Base-by-base conservation (phyloP, 352 stramenopile genomes). In the Phytopythium boreale region DNA sequence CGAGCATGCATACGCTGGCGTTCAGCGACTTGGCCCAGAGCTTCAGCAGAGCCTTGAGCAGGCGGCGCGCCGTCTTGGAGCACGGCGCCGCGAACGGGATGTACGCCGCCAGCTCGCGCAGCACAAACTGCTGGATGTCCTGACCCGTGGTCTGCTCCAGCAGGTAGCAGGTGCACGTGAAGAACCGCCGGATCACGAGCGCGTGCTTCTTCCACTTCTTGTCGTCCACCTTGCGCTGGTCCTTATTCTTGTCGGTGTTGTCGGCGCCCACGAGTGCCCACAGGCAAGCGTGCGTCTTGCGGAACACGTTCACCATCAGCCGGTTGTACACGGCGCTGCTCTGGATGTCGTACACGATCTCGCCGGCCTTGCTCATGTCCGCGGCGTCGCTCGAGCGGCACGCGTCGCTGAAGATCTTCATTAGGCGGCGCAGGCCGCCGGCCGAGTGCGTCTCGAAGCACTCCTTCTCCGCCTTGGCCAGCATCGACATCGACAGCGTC, bases 241-340 rank as follows among this genome's bases (percentile, higher is more conserved):
- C 44, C 19, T 68, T 71, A 6, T 74, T 61, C 5, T 60, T 63
- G 10, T 75, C 47, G 15, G 63, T 62, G 47, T 36, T 41, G 11
- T 69, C 68, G 22, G 83, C 66, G 68, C 43, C 75, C 63, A 98
- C 81, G 34, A 98, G 85, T 59, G 81, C 80, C 47, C 81, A 63
- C 65, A 98, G 92, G 43, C 88, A 87, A 44, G 93, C 79, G 70
- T 98, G 90, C 56, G 87, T 94, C 62, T 90, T 87, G 34, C 79
- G 90, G 69, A 98, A 89, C 67, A 95, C 90, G 56, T 89, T 89
- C n/a, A 98, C 82, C 93, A 99, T 98, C 41, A 99, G 72, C 26
- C 89, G 80, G 82, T 98, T 97, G 88, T 98, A 98, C 36, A 98
- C 92, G 19, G 90, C 82, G 56, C 91, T 97, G 66, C 85, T 97